These are phyloP conservation scores for Theileria orientalis DNA, from an alignment of 169 alveolate genomes.

Conservation along the genomic window DNA sequence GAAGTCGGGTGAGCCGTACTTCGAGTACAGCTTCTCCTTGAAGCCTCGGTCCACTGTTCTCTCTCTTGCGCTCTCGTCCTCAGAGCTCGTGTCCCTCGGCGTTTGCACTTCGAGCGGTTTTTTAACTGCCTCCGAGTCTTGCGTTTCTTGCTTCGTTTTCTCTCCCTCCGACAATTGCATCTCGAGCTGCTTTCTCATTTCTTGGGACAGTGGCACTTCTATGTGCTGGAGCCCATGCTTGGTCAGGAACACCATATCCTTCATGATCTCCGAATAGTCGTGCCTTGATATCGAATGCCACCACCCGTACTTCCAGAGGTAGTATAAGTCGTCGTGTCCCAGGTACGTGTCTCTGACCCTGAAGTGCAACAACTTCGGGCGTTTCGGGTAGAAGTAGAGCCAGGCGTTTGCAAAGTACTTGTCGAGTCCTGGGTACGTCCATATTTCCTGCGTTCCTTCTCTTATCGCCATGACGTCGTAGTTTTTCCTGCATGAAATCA, in stretches of 20 bases:
- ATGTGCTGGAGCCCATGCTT: not conserved
- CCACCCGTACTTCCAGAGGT: not conserved
- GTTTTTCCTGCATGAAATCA: not conserved
- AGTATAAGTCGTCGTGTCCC: not conserved
- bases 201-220: no score
- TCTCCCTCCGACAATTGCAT: no score
- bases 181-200: no score
- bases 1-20: not conserved
- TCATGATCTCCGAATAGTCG: not conserved
- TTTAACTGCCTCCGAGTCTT: no score
- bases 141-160: no score
- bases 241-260: not conserved
- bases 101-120: no score
- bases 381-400: not conserved
- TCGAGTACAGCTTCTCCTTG: not conserved
- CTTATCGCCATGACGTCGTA: not conserved
- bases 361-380: not conserved
- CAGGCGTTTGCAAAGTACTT: not conserved
- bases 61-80: not conserved
- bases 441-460: not conserved
- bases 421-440: conserved; percentile 7
- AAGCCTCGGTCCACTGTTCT: not conserved
- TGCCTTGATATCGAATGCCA: not conserved
- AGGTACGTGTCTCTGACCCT: not conserved
- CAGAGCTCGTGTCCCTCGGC: no score